Evolutionary conservation across 2,329 filamentous ascomycete genomes (phyloP), one percentile per base, ranked within the genome.

Genomic region (Exophiala dermatitidis): DNA sequence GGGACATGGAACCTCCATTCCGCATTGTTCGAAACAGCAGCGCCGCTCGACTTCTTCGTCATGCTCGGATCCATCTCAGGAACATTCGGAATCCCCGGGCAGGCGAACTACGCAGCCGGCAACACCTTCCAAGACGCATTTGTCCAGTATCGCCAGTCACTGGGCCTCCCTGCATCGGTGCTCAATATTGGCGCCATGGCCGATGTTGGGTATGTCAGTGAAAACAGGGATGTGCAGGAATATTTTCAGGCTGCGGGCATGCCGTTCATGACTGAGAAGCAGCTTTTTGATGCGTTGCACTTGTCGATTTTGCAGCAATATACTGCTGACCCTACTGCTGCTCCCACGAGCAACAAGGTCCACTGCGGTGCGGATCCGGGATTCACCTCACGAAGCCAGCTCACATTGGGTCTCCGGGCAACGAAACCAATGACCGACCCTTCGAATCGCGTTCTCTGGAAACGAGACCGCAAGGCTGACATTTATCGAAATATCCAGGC

Each of bases 71-170:
- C 71, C 2, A 61, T 68, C 2, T 68, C 69, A 46, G 69, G 69
- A 2, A 58, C 76, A 4, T 62, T 75, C 2, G 75, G 76, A 3
- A 75, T 75, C 43, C 58, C 69, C 1, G 71, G 71, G 2, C 66
- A 78, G 52, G 67, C 73, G 8, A 72, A 69, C 48, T 74, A 74
- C 53, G 65, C 66, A 5, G 67, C 70, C 2, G 71, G 62, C 5
- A 66, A 65, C 44, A 63, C 65, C 8, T 73, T 66, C 62, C 63
- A 69, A 48, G 69, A 70, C 42, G 58, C 60, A 1, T 62, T 71
- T 9, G 66, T 67, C 2, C 54, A 54, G 4, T 64, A 67, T 46
- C 62, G 69, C 4, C 58, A 52, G 4, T 37, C 38, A 0, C 47
- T 63, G 4, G 67, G 67, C 2, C 58, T 66, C 1, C 56, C 60